Conservation (phyloP, 75 land plant genomes). For the Cryptomeria japonica region DNA sequence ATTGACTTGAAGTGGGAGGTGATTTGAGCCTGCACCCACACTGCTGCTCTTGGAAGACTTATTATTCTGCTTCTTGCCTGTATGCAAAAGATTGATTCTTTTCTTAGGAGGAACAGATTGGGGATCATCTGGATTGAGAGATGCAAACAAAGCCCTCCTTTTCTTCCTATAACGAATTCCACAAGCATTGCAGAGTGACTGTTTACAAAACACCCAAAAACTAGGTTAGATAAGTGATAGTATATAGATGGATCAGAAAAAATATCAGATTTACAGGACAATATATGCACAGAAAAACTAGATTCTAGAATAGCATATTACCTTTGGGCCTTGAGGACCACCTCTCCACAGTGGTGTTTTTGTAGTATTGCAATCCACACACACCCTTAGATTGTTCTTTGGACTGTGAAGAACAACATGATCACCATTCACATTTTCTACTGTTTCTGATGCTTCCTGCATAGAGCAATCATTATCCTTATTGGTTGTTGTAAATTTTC, state of each 20-base stretch:
- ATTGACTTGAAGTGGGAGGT: conserved; percentile 3
- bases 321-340: conserved; percentile 58
- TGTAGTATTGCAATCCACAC: conserved; percentile 52
- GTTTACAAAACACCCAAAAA: not conserved
- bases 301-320: not conserved
- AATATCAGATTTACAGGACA: too few species aligned
- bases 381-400: conserved; percentile 19
- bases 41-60: not conserved
- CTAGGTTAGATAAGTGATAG: not conserved
- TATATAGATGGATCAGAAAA: not conserved
- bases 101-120: not conserved
- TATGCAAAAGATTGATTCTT: not conserved
- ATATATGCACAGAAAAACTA: not conserved
- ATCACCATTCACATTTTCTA: not conserved
- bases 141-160: conserved; percentile 20
- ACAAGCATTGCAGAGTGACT: conserved; percentile 65
- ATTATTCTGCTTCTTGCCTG: conserved; percentile 12
- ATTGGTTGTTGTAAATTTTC: not conserved
- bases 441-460: not conserved
- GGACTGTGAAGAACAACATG: not conserved
- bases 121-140: not conserved
- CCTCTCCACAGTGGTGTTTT: conserved; percentile 69
- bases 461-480: not conserved
- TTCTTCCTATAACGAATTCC: conserved; percentile 57
- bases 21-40: not conserved